A percentile compares a stretch with the other conserved stretches of the same genome.
Evolutionary conservation across 177 flowering plant species (phyloP).

Genomic region (Tripterygium wilfordii): DNA sequence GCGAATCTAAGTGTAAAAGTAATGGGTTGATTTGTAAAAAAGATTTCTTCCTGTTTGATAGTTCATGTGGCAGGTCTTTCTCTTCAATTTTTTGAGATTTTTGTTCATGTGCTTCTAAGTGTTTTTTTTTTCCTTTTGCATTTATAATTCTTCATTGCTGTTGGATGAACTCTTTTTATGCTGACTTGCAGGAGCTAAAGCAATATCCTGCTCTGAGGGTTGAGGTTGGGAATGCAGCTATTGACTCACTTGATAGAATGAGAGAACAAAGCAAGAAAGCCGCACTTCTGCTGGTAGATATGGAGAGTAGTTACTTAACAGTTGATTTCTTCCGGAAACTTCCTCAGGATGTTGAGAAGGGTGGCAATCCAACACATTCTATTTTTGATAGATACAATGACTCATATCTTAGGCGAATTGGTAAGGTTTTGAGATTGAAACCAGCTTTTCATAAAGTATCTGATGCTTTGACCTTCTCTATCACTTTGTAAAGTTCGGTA

Average conservation of each 20-base stretch:
- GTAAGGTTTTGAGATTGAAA: constrained; percentile 33
- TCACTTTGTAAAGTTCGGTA: too few species aligned
- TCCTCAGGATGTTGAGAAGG: constrained; percentile 89
- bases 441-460: too few species aligned
- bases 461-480: too few species aligned
- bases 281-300: constrained; percentile 78
- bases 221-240: constrained; percentile 78
- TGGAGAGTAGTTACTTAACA: constrained; percentile 87
- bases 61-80: too few species aligned
- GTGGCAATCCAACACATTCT: constrained; percentile 75
- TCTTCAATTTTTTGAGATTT: too few species aligned
- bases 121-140: too few species aligned
- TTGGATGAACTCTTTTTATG: neutral
- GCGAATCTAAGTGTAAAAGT: too few species aligned
- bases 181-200: constrained; percentile 60
- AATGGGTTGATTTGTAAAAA: too few species aligned
- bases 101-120: too few species aligned
- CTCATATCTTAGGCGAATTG: constrained; percentile 61
- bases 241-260: constrained; percentile 79
- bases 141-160: neutral
- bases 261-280: constrained; percentile 83
- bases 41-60: too few species aligned
- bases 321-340: constrained; percentile 97
- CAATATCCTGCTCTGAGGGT: constrained; percentile 86
- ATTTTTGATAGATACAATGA: constrained; percentile 80